phyloP scores from a whole-genome alignment of 2,329 filamentous ascomycete genomes.

The Cytospora piceicola region DNA sequence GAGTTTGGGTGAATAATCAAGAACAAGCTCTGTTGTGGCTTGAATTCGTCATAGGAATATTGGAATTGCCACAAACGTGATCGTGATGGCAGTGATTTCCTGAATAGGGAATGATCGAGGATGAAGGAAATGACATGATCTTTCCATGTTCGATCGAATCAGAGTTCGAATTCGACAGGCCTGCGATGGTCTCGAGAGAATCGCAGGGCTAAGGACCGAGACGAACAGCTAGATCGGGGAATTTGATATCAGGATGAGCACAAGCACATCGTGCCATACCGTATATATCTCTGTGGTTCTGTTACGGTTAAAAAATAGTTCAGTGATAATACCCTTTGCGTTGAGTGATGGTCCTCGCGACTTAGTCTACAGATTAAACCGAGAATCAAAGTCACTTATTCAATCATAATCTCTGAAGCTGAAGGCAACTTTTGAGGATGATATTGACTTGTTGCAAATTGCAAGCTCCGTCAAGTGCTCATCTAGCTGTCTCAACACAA shows the following conservation, averaged over 20 bases:
- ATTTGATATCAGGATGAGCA: conserved; percentile 8
- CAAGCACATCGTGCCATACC: not conserved
- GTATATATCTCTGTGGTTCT: not conserved
- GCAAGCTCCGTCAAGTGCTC: conserved; percentile 5
- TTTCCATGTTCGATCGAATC: conserved; percentile 7
- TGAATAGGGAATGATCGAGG: conserved; percentile 18
- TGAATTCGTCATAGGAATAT: conserved; percentile 9
- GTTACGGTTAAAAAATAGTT: conserved; percentile 1
- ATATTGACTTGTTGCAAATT: not conserved
- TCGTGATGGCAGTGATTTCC: conserved; percentile 16
- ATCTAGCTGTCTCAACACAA: conserved; percentile 5
- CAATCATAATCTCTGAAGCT: not conserved
- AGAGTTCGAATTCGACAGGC: conserved; percentile 11
- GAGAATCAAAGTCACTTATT: not conserved
- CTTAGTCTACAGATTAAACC: conserved; percentile 5
- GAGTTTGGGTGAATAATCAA: conserved; percentile 8
- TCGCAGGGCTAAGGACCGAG: not conserved
- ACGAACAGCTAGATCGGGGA: conserved; percentile 1
- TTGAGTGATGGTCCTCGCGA: conserved; percentile 12
- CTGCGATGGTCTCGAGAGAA: not conserved
- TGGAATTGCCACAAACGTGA: conserved; percentile 11
- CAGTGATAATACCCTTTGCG: conserved; percentile 22
- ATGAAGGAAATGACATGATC: conserved; percentile 7
- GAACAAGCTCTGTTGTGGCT: conserved; percentile 10
- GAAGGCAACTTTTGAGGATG: conserved; percentile 1